Base-by-base conservation (phyloP, 169 alveolate genomes). In the Pseudocohnilembus persalinus region DNA sequence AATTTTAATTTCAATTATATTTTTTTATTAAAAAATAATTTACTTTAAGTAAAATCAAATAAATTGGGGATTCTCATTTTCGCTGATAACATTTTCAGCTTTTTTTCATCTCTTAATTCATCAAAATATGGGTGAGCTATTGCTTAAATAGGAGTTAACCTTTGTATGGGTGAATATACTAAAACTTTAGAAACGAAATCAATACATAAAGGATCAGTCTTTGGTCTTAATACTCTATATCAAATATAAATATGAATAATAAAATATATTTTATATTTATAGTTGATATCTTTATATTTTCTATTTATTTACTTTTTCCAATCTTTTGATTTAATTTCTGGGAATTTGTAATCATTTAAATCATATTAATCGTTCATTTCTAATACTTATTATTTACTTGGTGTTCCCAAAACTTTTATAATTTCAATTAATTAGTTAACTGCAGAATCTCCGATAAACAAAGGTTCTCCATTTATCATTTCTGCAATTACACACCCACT, bases 401-500 rank as follows among this genome's bases (percentile, higher is more conserved):
- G 88, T 31, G 89, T 83, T 20, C 96, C 96, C 81, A 95, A 82
- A 11, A 94, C 88, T 85, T 97, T 98, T 33, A 98, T 98, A 31
- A 98, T 98, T 87, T 98, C 98, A 27, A 98, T 99, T 16, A 98
- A 89, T 90, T 98, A 98, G 81, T 98, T 99, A 30, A 98, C 98
- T 49, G 98, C 97, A 29, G 98, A 95, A 84, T 98, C 99, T 31
- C 99, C 99, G 27, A 99, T 97, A 92, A 98, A 98, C 79, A 98
- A 88, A 31, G 99, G 99, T 82, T 96, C 93, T 25, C 99, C 99
- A 81, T 97, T 89, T 32, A 98, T 87, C 92, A 98, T 89, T 91
- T 98, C 99, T 1, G 99, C 99, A 73, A 98, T 92, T 27, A 98
- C 99, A 85, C 99, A 98, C 0, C 99, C 99, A 72, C 93, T 93